Conservation (phyloP, 495 filamentous ascomycete species). For the Choiromyces venosus region DNA sequence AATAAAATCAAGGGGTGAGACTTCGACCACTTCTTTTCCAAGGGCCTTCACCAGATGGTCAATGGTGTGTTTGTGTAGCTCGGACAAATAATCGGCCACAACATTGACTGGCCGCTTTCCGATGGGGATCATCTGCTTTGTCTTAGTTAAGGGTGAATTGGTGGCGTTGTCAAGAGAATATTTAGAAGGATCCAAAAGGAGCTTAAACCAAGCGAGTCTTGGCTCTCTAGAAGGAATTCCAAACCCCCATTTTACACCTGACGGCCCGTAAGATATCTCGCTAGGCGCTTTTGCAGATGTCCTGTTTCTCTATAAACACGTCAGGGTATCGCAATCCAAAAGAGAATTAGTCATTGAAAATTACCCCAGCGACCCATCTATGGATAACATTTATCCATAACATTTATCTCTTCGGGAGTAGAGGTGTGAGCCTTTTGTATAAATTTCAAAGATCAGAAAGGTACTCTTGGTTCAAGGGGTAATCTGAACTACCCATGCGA, state of each 20-base stretch:
- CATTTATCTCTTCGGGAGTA: conserved; percentile 25
- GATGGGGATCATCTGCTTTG: conserved; percentile 22
- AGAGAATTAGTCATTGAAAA: neutral
- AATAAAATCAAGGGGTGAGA: conserved; percentile 44
- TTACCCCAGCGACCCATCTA: conserved; percentile 27
- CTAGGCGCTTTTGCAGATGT: conserved; percentile 27
- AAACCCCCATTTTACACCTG: conserved; percentile 46
- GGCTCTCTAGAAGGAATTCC: conserved; percentile 39
- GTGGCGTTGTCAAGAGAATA: conserved; percentile 11
- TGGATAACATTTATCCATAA: conserved; percentile 28
- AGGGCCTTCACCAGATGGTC: conserved; percentile 44
- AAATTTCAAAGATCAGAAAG: conserved; percentile 23
- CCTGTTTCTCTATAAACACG: neutral
- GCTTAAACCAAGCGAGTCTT: conserved; percentile 44
- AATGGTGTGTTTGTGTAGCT: conserved; percentile 47
- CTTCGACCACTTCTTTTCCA: conserved; percentile 38
- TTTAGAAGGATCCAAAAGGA: conserved; percentile 44
- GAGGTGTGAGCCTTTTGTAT: conserved; percentile 19
- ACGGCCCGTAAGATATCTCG: conserved; percentile 19
- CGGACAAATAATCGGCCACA: conserved; percentile 47
- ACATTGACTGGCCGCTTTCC: conserved; percentile 41
- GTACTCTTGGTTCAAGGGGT: neutral
- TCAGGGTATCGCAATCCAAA: neutral
- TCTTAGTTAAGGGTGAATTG: conserved; percentile 19
- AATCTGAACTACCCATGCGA: conserved; percentile 25